Evolutionary conservation across 352 stramenopile species (phyloP), one percentile per base, ranked within the genome.

Genomic region (Phytopythium chamaehyphon): DNA sequence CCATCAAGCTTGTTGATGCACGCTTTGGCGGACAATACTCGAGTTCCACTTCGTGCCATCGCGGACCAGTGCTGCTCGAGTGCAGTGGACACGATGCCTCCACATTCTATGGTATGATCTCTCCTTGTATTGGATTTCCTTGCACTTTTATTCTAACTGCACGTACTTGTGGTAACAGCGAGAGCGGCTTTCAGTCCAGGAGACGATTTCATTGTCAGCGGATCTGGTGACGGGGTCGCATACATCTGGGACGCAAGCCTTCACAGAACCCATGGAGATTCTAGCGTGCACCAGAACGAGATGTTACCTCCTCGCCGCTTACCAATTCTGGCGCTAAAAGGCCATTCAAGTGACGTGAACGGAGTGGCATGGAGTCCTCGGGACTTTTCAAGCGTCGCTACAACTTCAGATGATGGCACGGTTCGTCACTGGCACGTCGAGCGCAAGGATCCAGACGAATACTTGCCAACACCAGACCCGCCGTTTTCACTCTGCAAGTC

Each of bases 351-450:
- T 31, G 80, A 90, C 58, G 77, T 88, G 16, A 90, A 87, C 50
- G 76, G 75, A 50, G 73, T 90, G 0, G 63, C 71, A 19, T 88
- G 77, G 73, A 75, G 64, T 51, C 57, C 48, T 15, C 63, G 55
- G 8, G 75, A 88, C 52, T 83, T 76, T 43, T 71, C 59, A 14
- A 57, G 72, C 44, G 54, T 88, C 47, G 73, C 75, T 6, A 74
- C 75, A 0, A 80, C 69, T 40, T 88, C 76, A 0, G 80, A 90
- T 57, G 80, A 90, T 51, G 80, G 80, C 44, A 88, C 64, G 0
- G 61, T 88, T 15, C 71, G 73, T 2, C 61, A 44, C 40, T 87
- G 76, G 76, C 64, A 70, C 33, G 19, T 71, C 15, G 55, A 53
- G 38, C 46, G 62, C 16, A 6, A 57, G 54, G 19, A 57, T 28